phyloP scores from a whole-genome alignment of 305 asterid species.

The Coffea humblotiana region DNA sequence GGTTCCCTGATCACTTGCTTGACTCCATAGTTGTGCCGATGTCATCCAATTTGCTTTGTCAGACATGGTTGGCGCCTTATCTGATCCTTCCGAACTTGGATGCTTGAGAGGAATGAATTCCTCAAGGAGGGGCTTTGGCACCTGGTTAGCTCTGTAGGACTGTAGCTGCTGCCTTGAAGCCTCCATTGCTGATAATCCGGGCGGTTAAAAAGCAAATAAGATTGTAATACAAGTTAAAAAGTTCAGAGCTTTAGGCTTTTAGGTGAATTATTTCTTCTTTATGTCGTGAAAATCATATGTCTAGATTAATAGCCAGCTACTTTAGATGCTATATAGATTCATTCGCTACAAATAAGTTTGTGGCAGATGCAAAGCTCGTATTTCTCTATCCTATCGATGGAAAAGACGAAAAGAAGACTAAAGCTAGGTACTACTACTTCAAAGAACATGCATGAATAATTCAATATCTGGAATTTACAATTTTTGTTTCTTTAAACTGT shows the following conservation, averaged over 20 bases:
- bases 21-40: constrained; percentile 88
- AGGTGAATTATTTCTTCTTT: not conserved
- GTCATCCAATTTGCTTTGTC: constrained; percentile 95
- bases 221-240: not conserved
- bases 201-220: not conserved
- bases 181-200: constrained; percentile 64
- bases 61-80: constrained; percentile 29
- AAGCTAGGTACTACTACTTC: not conserved
- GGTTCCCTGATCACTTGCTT: constrained; percentile 36
- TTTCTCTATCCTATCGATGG: constrained; percentile 14
- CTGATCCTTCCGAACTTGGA: constrained; percentile 30
- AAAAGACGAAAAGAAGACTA: constrained; percentile 10
- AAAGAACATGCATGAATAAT: constrained; percentile 20
- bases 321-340: not conserved
- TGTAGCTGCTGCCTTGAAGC: constrained; percentile 84
- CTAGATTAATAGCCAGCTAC: constrained; percentile 1
- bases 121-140: constrained; percentile 67
- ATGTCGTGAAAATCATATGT: not conserved
- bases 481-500: not conserved
- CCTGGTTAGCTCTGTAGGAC: constrained; percentile 43
- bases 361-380: constrained; percentile 21
- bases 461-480: constrained; percentile 11
- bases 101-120: constrained; percentile 78
- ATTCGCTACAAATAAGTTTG: constrained; percentile 12
- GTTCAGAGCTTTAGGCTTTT: not conserved